Conservation (phyloP, 169 alveolate genomes). For the Plasmodium knowlesi region DNA sequence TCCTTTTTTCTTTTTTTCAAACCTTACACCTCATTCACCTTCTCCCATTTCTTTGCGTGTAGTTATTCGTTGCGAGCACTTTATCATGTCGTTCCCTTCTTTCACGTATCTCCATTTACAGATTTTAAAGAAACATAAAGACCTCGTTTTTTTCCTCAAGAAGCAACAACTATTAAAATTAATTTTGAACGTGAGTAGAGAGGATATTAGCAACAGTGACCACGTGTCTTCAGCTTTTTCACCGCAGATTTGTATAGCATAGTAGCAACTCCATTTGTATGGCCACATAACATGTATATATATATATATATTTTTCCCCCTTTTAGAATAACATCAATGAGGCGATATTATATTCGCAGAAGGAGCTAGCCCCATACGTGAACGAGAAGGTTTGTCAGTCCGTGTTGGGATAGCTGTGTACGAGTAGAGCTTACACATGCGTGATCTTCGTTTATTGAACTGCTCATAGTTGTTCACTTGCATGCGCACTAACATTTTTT, state of each 20-base stretch:
- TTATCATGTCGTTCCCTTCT: neutral
- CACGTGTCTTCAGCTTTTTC: neutral
- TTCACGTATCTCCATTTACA: neutral
- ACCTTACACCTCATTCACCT: neutral
- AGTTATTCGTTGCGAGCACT: neutral
- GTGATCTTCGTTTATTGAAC: neutral
- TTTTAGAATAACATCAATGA: conserved; percentile 62
- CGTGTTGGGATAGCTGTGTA: neutral
- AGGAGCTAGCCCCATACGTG: conserved; percentile 70
- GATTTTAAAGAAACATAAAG: conserved; percentile 72
- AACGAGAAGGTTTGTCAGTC: conserved; percentile 52
- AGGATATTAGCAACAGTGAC: neutral
- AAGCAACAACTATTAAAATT: conserved; percentile 68
- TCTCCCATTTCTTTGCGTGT: neutral
- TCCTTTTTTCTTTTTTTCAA: neutral
- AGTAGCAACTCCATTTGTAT: neutral
- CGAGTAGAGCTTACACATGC: no score
- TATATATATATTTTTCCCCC: neutral
- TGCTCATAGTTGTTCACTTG: neutral
- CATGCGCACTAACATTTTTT: neutral
- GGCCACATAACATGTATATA: neutral
- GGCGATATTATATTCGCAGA: conserved; percentile 74
- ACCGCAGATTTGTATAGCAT: neutral
- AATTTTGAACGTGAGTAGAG: conserved; percentile 42
- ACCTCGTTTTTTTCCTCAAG: conserved; percentile 53